A percentile compares a stretch with the other conserved stretches of the same genome.
These are phyloP conservation scores for Cercophora newfieldiana DNA, from an alignment of 495 filamentous ascomycete genomes.

Conservation along the genomic window DNA sequence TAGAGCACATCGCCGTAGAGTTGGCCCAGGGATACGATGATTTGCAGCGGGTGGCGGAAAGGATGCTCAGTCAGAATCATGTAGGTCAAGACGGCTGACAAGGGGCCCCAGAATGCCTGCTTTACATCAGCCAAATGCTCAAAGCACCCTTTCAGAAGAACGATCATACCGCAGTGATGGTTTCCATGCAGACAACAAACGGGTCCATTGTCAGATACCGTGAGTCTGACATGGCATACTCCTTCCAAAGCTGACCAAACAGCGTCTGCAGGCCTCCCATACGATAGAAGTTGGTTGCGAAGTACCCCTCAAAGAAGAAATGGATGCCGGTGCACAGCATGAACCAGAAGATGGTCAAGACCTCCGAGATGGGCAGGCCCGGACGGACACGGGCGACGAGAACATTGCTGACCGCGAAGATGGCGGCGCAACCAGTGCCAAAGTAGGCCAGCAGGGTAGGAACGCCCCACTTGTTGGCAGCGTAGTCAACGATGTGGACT, in stretches of 20 bases:
- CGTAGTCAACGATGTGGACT: slow-evolving; percentile 44
- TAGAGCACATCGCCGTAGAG: slow-evolving; percentile 60
- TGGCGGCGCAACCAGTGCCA: slow-evolving; percentile 38
- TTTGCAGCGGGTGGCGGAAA: slow-evolving; percentile 54
- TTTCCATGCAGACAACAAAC: slow-evolving; percentile 84
- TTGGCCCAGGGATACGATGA: slow-evolving; percentile 55
- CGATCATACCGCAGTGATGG: slow-evolving; percentile 68
- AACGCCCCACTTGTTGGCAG: slow-evolving; percentile 49
- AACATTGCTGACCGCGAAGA: slow-evolving; percentile 44
- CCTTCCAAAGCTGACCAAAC: slow-evolving; percentile 84
- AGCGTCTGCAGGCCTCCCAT: slow-evolving; percentile 47
- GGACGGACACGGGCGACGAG: slow-evolving; percentile 36
- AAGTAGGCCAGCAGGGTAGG: slow-evolving; percentile 45
- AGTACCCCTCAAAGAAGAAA: slow-evolving; percentile 72
- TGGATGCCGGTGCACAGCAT: slow-evolving; percentile 57
- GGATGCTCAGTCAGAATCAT: slow-evolving; percentile 49
- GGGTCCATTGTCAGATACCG: slow-evolving; percentile 76
- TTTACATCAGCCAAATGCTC: not conserved
- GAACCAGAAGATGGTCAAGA: slow-evolving; percentile 54
- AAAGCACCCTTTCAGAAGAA: slow-evolving; percentile 23
- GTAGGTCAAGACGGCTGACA: slow-evolving; percentile 50
- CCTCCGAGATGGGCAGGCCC: slow-evolving; percentile 39
- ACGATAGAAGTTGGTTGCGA: slow-evolving; percentile 61
- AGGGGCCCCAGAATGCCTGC: slow-evolving; percentile 53
- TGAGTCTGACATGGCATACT: slow-evolving; percentile 81